phyloP scores from a whole-genome alignment of 139 green algal genomes.

The Marvania coccoides region DNA sequence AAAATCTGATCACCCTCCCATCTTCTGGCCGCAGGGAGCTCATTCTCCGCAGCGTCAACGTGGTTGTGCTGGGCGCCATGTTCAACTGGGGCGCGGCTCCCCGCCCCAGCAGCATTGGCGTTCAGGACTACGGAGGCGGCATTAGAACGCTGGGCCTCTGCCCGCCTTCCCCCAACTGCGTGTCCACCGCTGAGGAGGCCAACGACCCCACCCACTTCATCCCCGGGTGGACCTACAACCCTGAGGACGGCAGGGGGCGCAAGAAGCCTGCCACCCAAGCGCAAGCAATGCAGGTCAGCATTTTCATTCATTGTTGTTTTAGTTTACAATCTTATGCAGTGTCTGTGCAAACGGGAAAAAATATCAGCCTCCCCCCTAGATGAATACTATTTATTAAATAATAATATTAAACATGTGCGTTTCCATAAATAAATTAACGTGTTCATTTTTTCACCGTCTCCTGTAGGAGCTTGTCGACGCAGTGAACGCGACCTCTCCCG shows the following conservation, averaged over 20 bases:
- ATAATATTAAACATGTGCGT: no score
- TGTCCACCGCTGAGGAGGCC: slow-evolving; percentile 77
- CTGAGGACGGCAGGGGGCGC: slow-evolving; percentile 62
- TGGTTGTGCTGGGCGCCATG: slow-evolving; percentile 57
- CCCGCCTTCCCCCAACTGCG: slow-evolving; percentile 84
- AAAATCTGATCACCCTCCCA: neutral
- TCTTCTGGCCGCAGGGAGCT: slow-evolving; percentile 64
- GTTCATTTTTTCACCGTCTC: neutral
- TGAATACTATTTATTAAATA: no score
- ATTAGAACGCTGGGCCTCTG: slow-evolving; percentile 72
- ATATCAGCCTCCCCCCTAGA: no score
- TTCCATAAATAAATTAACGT: neutral
- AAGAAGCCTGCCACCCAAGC: slow-evolving; percentile 61
- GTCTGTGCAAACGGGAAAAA: neutral
- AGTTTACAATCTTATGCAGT: neutral
- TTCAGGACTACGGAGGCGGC: slow-evolving; percentile 61
- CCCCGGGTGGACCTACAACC: slow-evolving; percentile 81
- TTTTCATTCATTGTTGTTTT: slow-evolving; percentile 54
- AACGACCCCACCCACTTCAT: slow-evolving; percentile 82
- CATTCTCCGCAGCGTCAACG: slow-evolving; percentile 54
- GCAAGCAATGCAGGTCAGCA: slow-evolving; percentile 79
- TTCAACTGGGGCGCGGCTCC: slow-evolving; percentile 53
- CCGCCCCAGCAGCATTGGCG: slow-evolving; percentile 51
- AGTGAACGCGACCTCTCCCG: slow-evolving; percentile 51
- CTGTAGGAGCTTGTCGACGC: slow-evolving; percentile 16